These are phyloP conservation scores for Babesia bovis DNA, from an alignment of 169 alveolate species.

Conservation along the genomic window DNA sequence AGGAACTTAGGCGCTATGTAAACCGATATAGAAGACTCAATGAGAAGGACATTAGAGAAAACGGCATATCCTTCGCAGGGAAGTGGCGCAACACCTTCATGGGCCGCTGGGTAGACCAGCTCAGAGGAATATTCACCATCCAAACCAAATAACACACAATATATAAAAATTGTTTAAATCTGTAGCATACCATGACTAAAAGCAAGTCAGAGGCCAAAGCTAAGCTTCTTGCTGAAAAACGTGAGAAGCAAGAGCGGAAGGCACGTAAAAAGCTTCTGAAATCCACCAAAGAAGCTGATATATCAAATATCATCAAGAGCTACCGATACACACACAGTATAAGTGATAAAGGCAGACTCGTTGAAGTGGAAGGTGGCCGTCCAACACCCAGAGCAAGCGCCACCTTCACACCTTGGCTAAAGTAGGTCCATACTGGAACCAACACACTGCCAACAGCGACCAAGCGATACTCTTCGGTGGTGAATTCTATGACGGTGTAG, in stretches of 20 bases:
- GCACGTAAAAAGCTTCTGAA: conserved; percentile 51
- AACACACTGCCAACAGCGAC: conserved; percentile 51
- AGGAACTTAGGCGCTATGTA: neutral
- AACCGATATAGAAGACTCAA: neutral
- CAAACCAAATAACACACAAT: neutral
- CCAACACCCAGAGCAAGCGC: conserved; percentile 79
- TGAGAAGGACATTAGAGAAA: conserved; percentile 4
- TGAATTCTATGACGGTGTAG: conserved; percentile 84
- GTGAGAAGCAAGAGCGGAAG: conserved; percentile 55
- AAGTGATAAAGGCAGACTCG: conserved; percentile 38
- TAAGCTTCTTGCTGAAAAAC: conserved; percentile 39
- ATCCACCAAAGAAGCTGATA: conserved; percentile 28
- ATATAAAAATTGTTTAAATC: neutral
- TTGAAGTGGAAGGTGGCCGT: conserved; percentile 28
- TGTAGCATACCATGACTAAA: neutral
- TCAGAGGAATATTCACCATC: neutral
- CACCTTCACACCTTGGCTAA: conserved; percentile 69
- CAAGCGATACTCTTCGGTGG: conserved; percentile 87
- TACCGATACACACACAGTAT: conserved; percentile 12
- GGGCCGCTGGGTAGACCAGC: neutral
- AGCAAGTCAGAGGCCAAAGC: conserved; percentile 58
- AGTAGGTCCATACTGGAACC: conserved; percentile 8
- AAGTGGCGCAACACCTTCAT: neutral
- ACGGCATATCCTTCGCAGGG: neutral
- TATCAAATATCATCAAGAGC: conserved; percentile 15